Evolutionary conservation across 495 filamentous ascomycete species (phyloP), one percentile per base, ranked within the genome.

Genomic region (Copromyces sp.): DNA sequence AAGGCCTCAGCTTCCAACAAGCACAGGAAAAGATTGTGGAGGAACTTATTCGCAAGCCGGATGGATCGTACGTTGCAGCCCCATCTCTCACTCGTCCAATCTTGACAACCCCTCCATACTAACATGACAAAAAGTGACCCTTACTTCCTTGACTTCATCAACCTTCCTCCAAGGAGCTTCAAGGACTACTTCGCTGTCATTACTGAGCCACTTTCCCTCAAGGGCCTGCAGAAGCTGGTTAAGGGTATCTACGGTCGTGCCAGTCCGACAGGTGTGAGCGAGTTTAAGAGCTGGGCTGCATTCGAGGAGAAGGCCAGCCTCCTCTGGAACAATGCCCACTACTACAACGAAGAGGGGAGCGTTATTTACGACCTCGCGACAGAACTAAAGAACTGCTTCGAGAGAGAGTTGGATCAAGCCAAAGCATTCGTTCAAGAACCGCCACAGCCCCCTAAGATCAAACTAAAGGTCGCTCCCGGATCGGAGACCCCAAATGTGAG

Each of bases 271-370:
- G 88, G 87, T n/a, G 80, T 87, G 14, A 92, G 90, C 38, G 88
- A 91, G 40, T 90, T 93, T 79, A 91, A 91, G 74, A 90, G 81
- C 32, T 97, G 94, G 94, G 81, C 89, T 53, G 85, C 88, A 4
- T 95, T 97, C 72, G 93, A 94, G 80, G 88, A 91, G 14, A 92
- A 91, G 72, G 84, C 92, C 65, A 89, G 86, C 74, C 87, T 90
- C 70, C 90, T 97, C 39, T 96, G 93, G 92, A 87, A 85, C 44
- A 97, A 97, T 82, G 94, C 94, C 5, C 89, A 90, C 69, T 87
- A 89, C 39, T 97, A 94, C 81, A 97, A 97, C 75, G 94, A 96
- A 76, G 94, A 96, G 75, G 92, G 87, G 3, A 97, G 94, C 76
- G 89, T 90, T 17, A 91, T 97, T 45, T 90, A 86, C 69, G 82